phyloP scores from a whole-genome alignment of 2,329 filamentous ascomycete genomes.

The Macrophomina phaseolina region DNA sequence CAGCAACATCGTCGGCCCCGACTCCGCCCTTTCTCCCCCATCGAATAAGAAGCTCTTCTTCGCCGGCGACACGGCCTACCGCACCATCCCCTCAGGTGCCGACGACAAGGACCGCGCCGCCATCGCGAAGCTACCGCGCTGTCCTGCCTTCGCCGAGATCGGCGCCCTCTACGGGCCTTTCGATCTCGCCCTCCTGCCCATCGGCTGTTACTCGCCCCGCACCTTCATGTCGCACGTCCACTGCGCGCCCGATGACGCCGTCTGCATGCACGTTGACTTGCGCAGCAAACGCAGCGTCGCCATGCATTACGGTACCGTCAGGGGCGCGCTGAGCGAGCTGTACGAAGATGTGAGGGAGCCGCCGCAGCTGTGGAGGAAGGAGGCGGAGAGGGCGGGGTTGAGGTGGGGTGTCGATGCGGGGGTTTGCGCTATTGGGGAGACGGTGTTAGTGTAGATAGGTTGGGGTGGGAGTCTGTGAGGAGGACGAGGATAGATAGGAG shows the following conservation, averaged over 20 bases:
- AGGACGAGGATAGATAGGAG: no score
- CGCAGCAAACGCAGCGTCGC: constrained; percentile 55
- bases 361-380: constrained; percentile 51
- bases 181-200: constrained; percentile 56
- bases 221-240: constrained; percentile 54
- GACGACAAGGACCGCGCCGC: constrained; percentile 39
- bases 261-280: constrained; percentile 56
- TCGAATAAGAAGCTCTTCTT: constrained; percentile 45
- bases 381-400: constrained; percentile 50
- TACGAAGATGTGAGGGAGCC: constrained; percentile 59
- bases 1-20: neutral
- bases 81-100: constrained; percentile 39
- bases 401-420: constrained; percentile 45
- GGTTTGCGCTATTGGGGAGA: constrained; percentile 55
- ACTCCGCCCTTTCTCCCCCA: neutral
- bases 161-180: constrained; percentile 55
- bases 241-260: constrained; percentile 54
- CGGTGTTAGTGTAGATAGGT: constrained; percentile 45
- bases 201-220: constrained; percentile 55
- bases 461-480: no score
- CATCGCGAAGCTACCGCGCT: constrained; percentile 46
- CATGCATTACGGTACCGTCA: constrained; percentile 59
- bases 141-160: constrained; percentile 56
- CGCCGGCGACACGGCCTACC: constrained; percentile 56
- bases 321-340: constrained; percentile 51